Evolutionary conservation across 495 filamentous ascomycete genomes (phyloP), one percentile per base, ranked within the genome.

Genomic region (Sphaerosporella brunnea): DNA sequence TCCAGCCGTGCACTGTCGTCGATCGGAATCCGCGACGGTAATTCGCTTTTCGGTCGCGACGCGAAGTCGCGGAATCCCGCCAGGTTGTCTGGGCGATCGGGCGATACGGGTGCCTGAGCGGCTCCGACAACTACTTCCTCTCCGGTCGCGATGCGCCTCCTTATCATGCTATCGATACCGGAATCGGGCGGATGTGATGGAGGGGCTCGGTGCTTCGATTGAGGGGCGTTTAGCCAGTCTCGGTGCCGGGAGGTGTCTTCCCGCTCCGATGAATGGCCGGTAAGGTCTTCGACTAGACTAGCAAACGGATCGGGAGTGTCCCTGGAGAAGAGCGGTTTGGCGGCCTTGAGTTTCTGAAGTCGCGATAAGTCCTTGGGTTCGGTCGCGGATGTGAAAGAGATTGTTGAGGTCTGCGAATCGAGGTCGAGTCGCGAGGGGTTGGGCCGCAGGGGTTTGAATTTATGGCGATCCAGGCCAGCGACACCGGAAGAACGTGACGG

Each of bases 331-430:
- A 13, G 28, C 28, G 28, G 28, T 32, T 32, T 32, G 5, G 5
- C 28, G 28, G 13, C 13, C 5, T 32, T 4, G 39, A 43, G 13
- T 21, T 39, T 39, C n/a, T 23, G 43, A 2, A 46, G 19, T 34
- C 43, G 43, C n/a, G 13, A 13, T n/a, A 18, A 25, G 20, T 46
- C 43, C 16, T 46, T 28, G 43, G 26, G 8, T 20, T 46, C 43
- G 15, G 11, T 35, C 15, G 28, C 43, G 15, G 43, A 46, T 15
- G 11, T 46, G 28, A 46, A 28, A 36, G 43, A 35, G 28, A n/a
- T n/a, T n/a, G 43, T 2, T 34, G 25, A 43, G 25, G 39, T 46
- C 8, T 16, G 41, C 19, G 43, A 23, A 25, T 46, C 43, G 23
- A 43, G 24, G 21, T 43, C 40, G 40, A n/a, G n/a, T n/a, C n/a